Base-by-base conservation (phyloP, 2,329 filamentous ascomycete genomes). In the Fonsecaea multimorphosa region DNA sequence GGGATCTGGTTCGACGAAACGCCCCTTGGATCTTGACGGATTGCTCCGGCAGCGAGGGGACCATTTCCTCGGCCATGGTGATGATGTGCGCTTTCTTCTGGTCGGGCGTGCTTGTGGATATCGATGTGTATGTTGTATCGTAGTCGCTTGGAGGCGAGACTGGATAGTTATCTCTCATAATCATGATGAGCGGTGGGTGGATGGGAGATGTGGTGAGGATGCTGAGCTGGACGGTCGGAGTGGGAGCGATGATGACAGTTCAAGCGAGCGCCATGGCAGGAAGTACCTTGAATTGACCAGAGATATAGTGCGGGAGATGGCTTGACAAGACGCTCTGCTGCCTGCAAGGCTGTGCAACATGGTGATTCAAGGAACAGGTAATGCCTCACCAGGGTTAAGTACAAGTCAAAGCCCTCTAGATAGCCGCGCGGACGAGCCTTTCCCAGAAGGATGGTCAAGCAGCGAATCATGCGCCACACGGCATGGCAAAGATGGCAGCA, bases 1-100 rank as follows among this genome's bases (percentile, higher is more conserved):
- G 85, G 72, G 63, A 44, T 19, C 65, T 44, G 22, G 40, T 52
- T 8, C 65, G 65, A 12, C 69, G 67, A 3, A 67, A 44, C 5
- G 66, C 66, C 40, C 61, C 55, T 29, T 59, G 64, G 11, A 63
- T 38, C 32, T 54, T 58, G 49, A 34, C 29, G 14, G 46, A 44
- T 19, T 14, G 27, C 12, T 61, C 53, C 27, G 56, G 38, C 59
- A 63, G 36, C 53, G 54, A 54, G 32, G 58, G 31, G 27, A 22
- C 40, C 24, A 53, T 22, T n/a, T 61, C 64, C 24, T 66, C 64
- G 19, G 64, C 58, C 64, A 66, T 66, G 44, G 32, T 38, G 38
- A 31, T 36, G 22, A 62, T 27, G 27, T 60, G 62, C 44, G 58
- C 32, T 32, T 36, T 60, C 62, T 65, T 68, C 36, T 46, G 44